A percentile compares a stretch with the other conserved stretches of the same genome.
Conservation (phyloP, 176 grass and related monocot species). For the Rhynchospora breviuscula region DNA sequence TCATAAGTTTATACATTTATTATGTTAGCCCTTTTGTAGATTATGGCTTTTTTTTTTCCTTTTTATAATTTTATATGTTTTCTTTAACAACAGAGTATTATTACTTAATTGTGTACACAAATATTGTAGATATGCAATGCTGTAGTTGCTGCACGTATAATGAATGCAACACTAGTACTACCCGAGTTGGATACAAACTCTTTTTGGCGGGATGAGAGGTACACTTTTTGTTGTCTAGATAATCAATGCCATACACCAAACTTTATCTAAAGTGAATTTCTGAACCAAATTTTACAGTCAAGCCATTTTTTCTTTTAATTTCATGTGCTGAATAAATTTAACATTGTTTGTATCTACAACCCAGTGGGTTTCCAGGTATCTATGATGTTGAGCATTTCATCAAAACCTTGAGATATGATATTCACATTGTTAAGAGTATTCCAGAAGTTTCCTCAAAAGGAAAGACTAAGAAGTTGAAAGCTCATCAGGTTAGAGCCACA, state of each 20-base stretch:
- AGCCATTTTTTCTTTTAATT: not conserved
- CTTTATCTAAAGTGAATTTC: not conserved
- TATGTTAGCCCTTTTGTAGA: not conserved
- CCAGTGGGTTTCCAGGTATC: conserved; percentile 91
- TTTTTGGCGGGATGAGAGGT: conserved; percentile 97
- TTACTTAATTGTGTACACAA: conserved; percentile 20
- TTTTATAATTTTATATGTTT: conserved; percentile 22
- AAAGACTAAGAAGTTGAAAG: conserved; percentile 92
- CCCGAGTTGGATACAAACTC: conserved; percentile 97
- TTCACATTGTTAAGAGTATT: conserved; percentile 62
- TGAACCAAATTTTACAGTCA: not conserved
- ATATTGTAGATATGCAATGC: conserved; percentile 96
- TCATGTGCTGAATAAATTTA: conserved; percentile 10
- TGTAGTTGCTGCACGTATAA: conserved; percentile 92
- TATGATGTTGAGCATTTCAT: conserved; percentile 98
- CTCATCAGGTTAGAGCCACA: conserved; percentile 50
- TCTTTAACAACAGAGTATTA: conserved; percentile 20
- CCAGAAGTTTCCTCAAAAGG: conserved; percentile 68
- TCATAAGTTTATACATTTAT: conserved; percentile 2
- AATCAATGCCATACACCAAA: not conserved
- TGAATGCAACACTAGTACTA: conserved; percentile 93
- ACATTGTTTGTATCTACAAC: conserved; percentile 4
- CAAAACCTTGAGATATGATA: conserved; percentile 82
- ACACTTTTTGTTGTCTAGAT: conserved; percentile 15
- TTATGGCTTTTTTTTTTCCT: conserved; percentile 3